Evolutionary conservation across 768 basidiomycete genomes (phyloP).

Genomic region (Pisolithus sp.): DNA sequence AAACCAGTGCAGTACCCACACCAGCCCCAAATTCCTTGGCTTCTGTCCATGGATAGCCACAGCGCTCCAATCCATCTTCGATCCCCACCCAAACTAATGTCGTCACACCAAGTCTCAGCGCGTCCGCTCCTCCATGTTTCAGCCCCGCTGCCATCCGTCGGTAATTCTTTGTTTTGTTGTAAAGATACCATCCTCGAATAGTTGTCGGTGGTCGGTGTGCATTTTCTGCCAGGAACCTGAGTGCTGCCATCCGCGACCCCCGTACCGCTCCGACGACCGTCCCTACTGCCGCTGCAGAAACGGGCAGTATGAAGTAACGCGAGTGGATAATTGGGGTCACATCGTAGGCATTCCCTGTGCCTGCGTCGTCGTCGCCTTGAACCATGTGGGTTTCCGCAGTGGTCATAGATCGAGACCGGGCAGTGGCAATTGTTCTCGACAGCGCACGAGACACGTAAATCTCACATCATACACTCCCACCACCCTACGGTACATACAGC

Average conservation of each 20-base stretch:
- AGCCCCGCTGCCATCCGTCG: constrained; percentile 68
- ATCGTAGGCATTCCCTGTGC: constrained; percentile 17
- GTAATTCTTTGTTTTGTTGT: constrained; percentile 96
- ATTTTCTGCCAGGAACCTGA: constrained; percentile 89
- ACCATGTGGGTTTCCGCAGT: constrained; percentile 10
- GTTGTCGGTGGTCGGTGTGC: constrained; percentile 82
- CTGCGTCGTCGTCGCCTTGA: constrained; percentile 4
- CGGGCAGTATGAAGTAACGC: constrained; percentile 58
- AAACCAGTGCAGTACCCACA: constrained; percentile 52
- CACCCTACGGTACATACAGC: no score
- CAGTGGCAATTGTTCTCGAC: not conserved
- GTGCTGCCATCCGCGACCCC: constrained; percentile 59
- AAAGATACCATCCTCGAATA: constrained; percentile 89
- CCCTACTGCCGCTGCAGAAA: constrained; percentile 54
- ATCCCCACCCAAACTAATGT: constrained; percentile 44
- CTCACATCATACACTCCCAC: no score
- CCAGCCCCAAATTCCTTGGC: constrained; percentile 59
- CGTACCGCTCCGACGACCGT: constrained; percentile 68
- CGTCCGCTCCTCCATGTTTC: constrained; percentile 58
- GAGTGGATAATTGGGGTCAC: constrained; percentile 28
- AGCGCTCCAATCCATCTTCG: constrained; percentile 38
- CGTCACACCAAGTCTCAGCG: constrained; percentile 41
- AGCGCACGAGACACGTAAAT: no score
- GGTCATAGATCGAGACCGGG: not conserved
- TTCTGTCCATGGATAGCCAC: constrained; percentile 31